These are phyloP conservation scores for Phytophthora macrochlamydospora DNA, from an alignment of 352 stramenopile genomes.

Conservation along the genomic window DNA sequence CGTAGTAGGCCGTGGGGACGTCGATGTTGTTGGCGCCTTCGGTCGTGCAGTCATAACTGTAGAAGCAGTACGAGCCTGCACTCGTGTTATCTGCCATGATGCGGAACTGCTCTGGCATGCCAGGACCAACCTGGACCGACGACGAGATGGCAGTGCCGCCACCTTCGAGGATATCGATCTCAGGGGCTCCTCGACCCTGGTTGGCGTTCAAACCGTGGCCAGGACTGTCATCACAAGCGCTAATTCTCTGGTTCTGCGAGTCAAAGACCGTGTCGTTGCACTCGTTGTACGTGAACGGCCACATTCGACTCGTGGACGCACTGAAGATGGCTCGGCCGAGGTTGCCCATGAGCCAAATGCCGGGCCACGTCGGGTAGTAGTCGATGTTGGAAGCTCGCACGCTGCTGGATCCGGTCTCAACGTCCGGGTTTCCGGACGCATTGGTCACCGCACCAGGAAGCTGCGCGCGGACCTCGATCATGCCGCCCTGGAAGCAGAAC, in stretches of 20 bases:
- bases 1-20: constrained; percentile 47
- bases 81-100: constrained; percentile 27
- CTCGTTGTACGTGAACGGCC: constrained; percentile 95
- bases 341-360: constrained; percentile 97
- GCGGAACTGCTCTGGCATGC: constrained; percentile 63
- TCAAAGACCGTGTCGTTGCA: constrained; percentile 83
- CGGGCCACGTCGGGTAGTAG: constrained; percentile 90
- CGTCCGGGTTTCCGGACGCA: constrained; percentile 50
- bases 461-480: constrained; percentile 88
- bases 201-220: constrained; percentile 91
- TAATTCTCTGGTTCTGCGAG: constrained; percentile 79
- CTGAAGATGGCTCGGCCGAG: constrained; percentile 96
- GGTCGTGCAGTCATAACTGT: constrained; percentile 44
- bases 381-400: constrained; percentile 23
- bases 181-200: constrained; percentile 89
- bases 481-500: constrained; percentile 92
- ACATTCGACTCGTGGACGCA: constrained; percentile 92
- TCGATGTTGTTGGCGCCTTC: constrained; percentile 48
- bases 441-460: constrained; percentile 81
- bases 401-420: constrained; percentile 31
- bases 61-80: constrained; percentile 39
- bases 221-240: constrained; percentile 90
- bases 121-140: constrained; percentile 89
- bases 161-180: constrained; percentile 97
- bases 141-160: constrained; percentile 82